These are phyloP conservation scores for Amanita brunnescens DNA, from an alignment of 768 basidiomycete species.

Conservation along the genomic window DNA sequence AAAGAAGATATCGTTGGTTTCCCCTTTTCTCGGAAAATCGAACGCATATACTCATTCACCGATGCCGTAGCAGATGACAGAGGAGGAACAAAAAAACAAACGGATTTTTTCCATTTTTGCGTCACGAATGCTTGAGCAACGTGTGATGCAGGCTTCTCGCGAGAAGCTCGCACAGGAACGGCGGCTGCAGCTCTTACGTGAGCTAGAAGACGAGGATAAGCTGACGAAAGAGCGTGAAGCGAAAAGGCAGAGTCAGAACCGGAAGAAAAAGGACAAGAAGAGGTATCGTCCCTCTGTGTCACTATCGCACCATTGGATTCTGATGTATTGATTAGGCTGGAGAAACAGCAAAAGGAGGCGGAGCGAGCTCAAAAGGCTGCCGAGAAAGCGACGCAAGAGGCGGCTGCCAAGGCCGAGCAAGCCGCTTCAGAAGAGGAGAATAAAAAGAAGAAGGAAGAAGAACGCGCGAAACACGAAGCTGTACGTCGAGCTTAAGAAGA, in stretches of 20 bases:
- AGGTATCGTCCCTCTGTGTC: constrained; percentile 35
- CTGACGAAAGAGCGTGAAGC: constrained; percentile 78
- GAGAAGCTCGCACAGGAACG: constrained; percentile 96
- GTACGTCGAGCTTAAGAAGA: constrained; percentile 73
- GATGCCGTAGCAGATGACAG: constrained; percentile 64
- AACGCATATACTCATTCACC: constrained; percentile 8
- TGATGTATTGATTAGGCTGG: constrained; percentile 46
- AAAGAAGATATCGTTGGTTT: constrained; percentile 42
- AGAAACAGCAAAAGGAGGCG: constrained; percentile 90
- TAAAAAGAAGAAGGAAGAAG: constrained; percentile 80
- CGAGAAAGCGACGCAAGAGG: constrained; percentile 82
- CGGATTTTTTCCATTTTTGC: constrained; percentile 99
- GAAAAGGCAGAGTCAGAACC: constrained; percentile 92
- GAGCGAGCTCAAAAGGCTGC: constrained; percentile 78
- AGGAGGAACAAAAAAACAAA: constrained; percentile 97
- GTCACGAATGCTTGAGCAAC: constrained; percentile 98
- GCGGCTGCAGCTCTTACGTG: constrained; percentile 85
- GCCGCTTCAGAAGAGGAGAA: constrained; percentile 73
- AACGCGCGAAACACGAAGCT: constrained; percentile 69
- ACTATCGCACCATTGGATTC: constrained; percentile 3
- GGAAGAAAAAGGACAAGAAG: constrained; percentile 98
- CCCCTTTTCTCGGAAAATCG: constrained; percentile 11
- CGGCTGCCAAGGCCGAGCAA: constrained; percentile 66
- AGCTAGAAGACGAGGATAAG: constrained; percentile 94
- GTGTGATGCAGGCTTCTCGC: constrained; percentile 92